These are phyloP conservation scores for Warburgia ugandensis DNA, from an alignment of 164 flowering plant species.

Conservation along the genomic window DNA sequence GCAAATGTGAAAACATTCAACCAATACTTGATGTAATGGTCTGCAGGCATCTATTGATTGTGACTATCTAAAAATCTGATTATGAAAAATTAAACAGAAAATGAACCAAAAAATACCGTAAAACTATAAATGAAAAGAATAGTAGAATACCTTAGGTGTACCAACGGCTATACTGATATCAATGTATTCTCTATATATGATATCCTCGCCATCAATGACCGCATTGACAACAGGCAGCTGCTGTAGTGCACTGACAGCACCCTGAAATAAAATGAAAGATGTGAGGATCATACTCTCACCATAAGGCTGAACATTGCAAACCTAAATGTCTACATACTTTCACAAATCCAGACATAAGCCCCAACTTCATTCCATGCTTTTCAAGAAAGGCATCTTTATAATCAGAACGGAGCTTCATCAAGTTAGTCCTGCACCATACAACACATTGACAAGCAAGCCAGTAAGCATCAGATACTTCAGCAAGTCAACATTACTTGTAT, in stretches of 20 bases:
- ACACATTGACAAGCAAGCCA: neutral
- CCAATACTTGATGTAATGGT: too few relatives aligned
- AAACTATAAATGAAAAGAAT: neutral
- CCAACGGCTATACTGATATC: constrained; percentile 96
- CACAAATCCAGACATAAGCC: constrained; percentile 94
- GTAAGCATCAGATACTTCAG: too few relatives aligned
- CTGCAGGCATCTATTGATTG: too few relatives aligned
- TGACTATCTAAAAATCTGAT: too few relatives aligned
- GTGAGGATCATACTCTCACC: neutral
- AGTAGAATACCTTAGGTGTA: constrained; percentile 67
- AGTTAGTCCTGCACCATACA: constrained; percentile 66
- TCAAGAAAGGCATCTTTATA: constrained; percentile 90
- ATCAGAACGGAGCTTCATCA: constrained; percentile 95
- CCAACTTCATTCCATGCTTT: constrained; percentile 93
- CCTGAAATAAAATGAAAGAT: constrained; percentile 40
- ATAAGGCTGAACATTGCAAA: neutral
- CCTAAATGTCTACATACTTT: constrained; percentile 36
- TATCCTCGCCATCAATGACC: constrained; percentile 94
- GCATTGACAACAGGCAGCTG: constrained; percentile 84
- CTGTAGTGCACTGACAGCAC: constrained; percentile 85
- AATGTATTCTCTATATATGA: constrained; percentile 77
- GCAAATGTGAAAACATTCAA: too few relatives aligned
- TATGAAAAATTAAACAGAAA: too few relatives aligned
- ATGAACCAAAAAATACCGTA: too few relatives aligned
- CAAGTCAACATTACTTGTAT: too few relatives aligned